Base-by-base conservation (phyloP, 148 eudicot species). In the Rhododendron ovatum region DNA sequence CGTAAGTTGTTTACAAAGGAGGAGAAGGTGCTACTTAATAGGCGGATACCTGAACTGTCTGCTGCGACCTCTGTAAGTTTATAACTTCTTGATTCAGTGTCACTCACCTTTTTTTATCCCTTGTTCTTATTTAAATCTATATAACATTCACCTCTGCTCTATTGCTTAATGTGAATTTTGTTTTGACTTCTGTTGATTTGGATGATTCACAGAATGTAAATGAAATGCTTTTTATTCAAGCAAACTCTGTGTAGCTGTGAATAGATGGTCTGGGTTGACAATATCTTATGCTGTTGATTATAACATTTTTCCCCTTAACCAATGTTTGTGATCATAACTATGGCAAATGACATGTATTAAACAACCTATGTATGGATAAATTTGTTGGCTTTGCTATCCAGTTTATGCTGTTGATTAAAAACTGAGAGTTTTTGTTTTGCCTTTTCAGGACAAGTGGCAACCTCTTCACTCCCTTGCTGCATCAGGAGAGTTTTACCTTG, bases 381-480 rank as follows among this genome's bases (percentile, higher is more conserved):
- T 26, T 79, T 63, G 28, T 39, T 20, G 63, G 83, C 7, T 17
- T 57, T 65, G 22, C n/a, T n/a, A 14, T 53, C 47, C 63, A 81
- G 79, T 28, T 41, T 81, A 82, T 81, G 15, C 45, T 24, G 71
- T 45, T 83, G 30, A 74, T 53, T 61, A 26, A 74, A 41, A 17
- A 18, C 22, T n/a, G n/a, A 76, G 53, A 45, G 24, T 28, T 18
- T 57, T 79, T 65, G 5, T 3, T 81, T 10, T 13, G 0, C 67
- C 1, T 86, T 90, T 90, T 77, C 94, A 95, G 99, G 89, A 85
- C 57, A 95, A 94, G 89, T 97, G 99, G 99, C 90, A 91, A 76
- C 99, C 95, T 51, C 91, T 95, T 57, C 99, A 97, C 85, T 87
- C 95, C 71, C 94, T 97, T 87, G 94, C 94, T 86, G 92, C 98